phyloP scores from a whole-genome alignment of 495 filamentous ascomycete species.

The Annulohypoxylon stygium region DNA sequence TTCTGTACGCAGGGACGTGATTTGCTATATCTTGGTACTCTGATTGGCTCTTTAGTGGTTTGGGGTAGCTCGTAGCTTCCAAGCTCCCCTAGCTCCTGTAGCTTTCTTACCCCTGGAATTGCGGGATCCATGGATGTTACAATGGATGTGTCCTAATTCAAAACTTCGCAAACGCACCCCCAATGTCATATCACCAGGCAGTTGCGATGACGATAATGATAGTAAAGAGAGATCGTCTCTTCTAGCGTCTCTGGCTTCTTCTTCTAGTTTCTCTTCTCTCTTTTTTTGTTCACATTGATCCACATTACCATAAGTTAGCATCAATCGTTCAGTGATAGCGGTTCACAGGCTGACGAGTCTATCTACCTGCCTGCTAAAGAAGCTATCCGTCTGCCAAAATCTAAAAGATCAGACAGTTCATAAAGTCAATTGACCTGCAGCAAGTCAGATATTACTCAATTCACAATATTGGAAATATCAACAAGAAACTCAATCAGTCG shows the following conservation, averaged over 20 bases:
- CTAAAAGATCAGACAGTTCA: not conserved
- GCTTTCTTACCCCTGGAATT: constrained; percentile 16
- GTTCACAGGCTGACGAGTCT: constrained; percentile 16
- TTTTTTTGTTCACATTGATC: not conserved
- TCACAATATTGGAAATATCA: not conserved
- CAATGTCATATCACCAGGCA: constrained; percentile 27
- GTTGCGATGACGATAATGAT: constrained; percentile 36
- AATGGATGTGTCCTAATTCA: constrained; percentile 26
- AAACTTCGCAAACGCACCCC: constrained; percentile 33
- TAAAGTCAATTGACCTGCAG: constrained; percentile 8
- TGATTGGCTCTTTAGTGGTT: constrained; percentile 3
- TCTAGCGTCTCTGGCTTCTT: not conserved
- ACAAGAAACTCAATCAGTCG: constrained; percentile 13
- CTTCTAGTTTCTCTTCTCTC: not conserved
- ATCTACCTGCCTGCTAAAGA: not conserved
- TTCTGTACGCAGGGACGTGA: constrained; percentile 9
- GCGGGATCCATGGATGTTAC: not conserved
- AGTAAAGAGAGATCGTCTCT: not conserved
- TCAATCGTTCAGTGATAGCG: constrained; percentile 22
- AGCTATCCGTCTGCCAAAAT: not conserved
- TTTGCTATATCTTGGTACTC: not conserved
- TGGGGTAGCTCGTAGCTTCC: not conserved
- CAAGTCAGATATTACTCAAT: not conserved
- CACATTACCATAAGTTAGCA: constrained; percentile 1
- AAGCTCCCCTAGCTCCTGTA: not conserved